phyloP scores from a whole-genome alignment of 441 rosid species.

The Mallotus japonicus region DNA sequence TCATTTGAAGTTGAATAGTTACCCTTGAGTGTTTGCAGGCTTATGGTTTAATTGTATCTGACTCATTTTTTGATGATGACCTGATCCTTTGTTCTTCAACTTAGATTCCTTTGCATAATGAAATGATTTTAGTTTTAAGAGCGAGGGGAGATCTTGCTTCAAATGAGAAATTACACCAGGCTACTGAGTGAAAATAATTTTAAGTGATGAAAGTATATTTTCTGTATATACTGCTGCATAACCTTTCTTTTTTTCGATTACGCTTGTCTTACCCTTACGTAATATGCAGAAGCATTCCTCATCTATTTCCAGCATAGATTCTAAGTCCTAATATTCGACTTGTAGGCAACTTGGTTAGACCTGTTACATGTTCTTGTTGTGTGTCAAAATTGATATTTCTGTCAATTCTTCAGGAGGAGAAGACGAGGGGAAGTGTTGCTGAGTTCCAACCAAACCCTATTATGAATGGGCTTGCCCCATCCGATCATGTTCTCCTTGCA shows the following conservation, averaged over 20 bases:
- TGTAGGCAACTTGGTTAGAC: neutral
- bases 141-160: neutral
- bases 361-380: neutral
- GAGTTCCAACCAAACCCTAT: constrained; percentile 62
- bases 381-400: constrained; percentile 14
- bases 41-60: neutral
- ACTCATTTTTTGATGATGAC: neutral
- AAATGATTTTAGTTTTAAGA: neutral
- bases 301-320: neutral
- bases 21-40: neutral
- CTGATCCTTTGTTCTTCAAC: neutral
- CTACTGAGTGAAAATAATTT: neutral
- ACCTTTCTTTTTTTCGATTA: neutral
- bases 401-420: constrained; percentile 63
- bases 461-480: constrained; percentile 75
- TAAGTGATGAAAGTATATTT: neutral
- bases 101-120: neutral
- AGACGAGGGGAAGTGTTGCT: constrained; percentile 46
- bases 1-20: neutral
- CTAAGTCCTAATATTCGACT: neutral
- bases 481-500: constrained; percentile 71
- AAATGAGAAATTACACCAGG: neutral
- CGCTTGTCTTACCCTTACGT: neutral
- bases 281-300: neutral
- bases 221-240: neutral